Base-by-base conservation (phyloP, 371 early-diverging fungal species). In the Dinochytrium kinnereticum region DNA sequence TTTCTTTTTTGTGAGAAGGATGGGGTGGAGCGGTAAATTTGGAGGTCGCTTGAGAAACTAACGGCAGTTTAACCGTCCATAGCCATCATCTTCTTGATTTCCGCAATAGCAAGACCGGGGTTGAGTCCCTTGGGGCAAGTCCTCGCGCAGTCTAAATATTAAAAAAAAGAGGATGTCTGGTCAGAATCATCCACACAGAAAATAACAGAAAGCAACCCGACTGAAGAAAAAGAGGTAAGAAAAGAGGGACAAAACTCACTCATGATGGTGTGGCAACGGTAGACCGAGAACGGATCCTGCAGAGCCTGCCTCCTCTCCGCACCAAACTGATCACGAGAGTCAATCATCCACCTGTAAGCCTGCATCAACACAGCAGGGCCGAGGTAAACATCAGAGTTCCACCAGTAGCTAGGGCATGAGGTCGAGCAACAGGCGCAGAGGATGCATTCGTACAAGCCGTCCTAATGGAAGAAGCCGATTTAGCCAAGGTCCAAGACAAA, bases 241-340 rank as follows among this genome's bases (percentile, higher is more conserved):
- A 40, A 28, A 69, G 15, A 59, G n/a, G n/a, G n/a, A n/a, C n/a
- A 51, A 30, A n/a, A 71, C 77, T 53, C 69, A 82, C 82, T 96
- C 98, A 97, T 97, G 84, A 98, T 98, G 71, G 97, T 96, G 86
- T 98, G 98, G 91, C 98, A 98, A 70, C 97, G 93, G 89, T 96
- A 98, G 24, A 97, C 88, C 15, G 95, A 92, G 92, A 96, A 96
- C 59, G 95, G 91, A 83, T 95, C 95, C 83, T 98, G 97, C 76
- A 98, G 87, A 69, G 90, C 90, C 69, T 87, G 90, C 74, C 96
- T 90, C 77, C 98, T 92, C 83, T 96, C 94, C 71, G 84, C 76
- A 55, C 94, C 94, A 76, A 91, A 93, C 77, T 97, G 94, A 82
- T 98, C 98, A 82, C 98, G 93, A 51, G 93, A 92, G 84, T 98